A percentile compares a stretch with the other conserved stretches of the same genome.
Conservation (phyloP, 352 stramenopile species). For the Pythium dissimile region DNA sequence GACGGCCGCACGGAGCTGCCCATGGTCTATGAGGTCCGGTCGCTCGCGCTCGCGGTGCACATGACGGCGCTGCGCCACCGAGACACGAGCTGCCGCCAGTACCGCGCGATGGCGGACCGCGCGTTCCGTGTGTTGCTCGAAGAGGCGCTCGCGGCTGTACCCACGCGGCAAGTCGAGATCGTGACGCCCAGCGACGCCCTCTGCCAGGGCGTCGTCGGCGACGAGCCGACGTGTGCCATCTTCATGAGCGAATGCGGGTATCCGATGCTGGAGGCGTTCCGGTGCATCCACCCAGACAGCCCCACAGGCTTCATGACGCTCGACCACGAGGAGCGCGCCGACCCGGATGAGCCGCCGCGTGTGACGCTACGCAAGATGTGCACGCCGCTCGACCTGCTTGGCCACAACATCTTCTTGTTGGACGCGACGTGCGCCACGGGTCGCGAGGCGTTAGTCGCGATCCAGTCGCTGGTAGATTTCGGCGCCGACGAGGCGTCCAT, state of each 20-base stretch:
- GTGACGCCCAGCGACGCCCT: conserved; percentile 5
- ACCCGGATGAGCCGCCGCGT: background rate
- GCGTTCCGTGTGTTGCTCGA: conserved; percentile 27
- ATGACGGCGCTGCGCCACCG: conserved; percentile 19
- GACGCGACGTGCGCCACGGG: conserved; percentile 26
- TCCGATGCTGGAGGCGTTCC: conserved; percentile 28
- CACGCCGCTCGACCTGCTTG: conserved; percentile 17
- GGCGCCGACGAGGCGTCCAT: conserved; percentile 26
- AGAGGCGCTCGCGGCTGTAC: conserved; percentile 24
- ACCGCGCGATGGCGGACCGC: conserved; percentile 16
- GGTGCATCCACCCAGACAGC: conserved; percentile 22
- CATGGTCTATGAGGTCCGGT: conserved; percentile 26
- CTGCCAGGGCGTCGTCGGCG: conserved; percentile 10
- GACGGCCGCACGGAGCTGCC: conserved; percentile 7
- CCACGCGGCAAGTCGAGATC: conserved; percentile 14
- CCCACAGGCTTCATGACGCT: conserved; percentile 28
- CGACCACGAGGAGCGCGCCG: background rate
- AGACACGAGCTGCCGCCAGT: conserved; percentile 10
- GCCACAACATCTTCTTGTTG: conserved; percentile 30
- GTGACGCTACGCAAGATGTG: conserved; percentile 21
- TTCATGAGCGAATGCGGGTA: conserved; percentile 22
- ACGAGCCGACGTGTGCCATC: conserved; percentile 15
- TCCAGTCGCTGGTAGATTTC: conserved; percentile 34
- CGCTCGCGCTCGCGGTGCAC: conserved; percentile 17
- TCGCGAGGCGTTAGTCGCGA: conserved; percentile 17